These are phyloP conservation scores for Schizosaccharomyces versatilis DNA, from an alignment of 1,139 yeast genomes.

Conservation along the genomic window DNA sequence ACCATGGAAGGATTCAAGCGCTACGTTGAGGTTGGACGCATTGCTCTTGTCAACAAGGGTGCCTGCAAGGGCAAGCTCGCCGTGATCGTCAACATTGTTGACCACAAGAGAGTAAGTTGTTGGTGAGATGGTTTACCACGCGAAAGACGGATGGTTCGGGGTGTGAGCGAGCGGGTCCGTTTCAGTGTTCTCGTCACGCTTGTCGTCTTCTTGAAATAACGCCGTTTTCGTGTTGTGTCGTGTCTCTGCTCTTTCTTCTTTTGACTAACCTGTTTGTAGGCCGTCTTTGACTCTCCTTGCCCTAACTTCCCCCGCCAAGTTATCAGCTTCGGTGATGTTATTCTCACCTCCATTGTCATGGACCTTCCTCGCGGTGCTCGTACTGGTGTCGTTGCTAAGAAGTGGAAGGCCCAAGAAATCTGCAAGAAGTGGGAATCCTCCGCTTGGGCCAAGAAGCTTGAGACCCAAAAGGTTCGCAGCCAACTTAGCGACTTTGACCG, in stretches of 20 bases:
- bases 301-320: slow-evolving; percentile 79
- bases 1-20: slow-evolving; percentile 26
- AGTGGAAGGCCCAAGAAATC: slow-evolving; percentile 81
- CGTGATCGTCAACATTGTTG: slow-evolving; percentile 91
- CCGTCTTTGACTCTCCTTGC: slow-evolving; percentile 89
- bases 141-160: too few relatives aligned
- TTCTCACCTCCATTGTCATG: slow-evolving; percentile 78
- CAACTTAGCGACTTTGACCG: slow-evolving; percentile 92
- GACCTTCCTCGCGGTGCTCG: slow-evolving; percentile 89
- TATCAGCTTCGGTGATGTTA: slow-evolving; percentile 62
- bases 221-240: slow-evolving; percentile 13
- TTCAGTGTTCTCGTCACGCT: too few relatives aligned
- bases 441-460: slow-evolving; percentile 95
- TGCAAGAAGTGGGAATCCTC: slow-evolving; percentile 81
- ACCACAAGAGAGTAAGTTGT: slow-evolving; percentile 55
- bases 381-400: slow-evolving; percentile 66
- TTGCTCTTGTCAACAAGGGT: slow-evolving; percentile 72
- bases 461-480: slow-evolving; percentile 81
- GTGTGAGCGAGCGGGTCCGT: too few relatives aligned
- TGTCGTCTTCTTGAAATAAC: too few relatives aligned
- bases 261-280: slow-evolving; percentile 24
- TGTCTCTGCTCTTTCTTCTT: not conserved
- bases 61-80: slow-evolving; percentile 58
- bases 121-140: too few relatives aligned
- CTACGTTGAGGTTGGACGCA: slow-evolving; percentile 98